phyloP scores from a whole-genome alignment of 306 rosid genomes.

The Cucumis hystrix region DNA sequence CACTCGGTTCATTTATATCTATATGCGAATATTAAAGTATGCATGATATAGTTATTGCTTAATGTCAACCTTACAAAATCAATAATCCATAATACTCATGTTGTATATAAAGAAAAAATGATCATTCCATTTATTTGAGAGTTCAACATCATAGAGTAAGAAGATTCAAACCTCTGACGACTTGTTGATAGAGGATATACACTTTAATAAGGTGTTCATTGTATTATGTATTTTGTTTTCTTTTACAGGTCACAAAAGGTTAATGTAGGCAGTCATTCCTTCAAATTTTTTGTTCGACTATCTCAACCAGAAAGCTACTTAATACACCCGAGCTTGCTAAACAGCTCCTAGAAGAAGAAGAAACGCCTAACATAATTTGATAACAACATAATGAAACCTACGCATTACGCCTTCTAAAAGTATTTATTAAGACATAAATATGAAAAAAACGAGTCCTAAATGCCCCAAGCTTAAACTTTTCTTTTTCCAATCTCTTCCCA shows the following conservation, averaged over 20 bases:
- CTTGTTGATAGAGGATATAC: too few species aligned
- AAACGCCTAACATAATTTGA: background rate
- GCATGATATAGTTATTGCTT: constrained; percentile 1
- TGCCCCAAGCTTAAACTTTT: background rate
- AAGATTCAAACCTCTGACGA: background rate
- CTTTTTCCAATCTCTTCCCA: background rate
- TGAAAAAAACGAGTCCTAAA: background rate
- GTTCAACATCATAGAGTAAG: background rate
- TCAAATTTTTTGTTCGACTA: background rate
- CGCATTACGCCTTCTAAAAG: background rate
- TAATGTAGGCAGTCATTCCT: background rate
- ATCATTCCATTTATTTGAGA: background rate
- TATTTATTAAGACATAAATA: background rate
- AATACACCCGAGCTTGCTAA: background rate
- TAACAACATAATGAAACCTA: background rate
- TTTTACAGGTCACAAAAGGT: background rate
- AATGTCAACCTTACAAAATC: constrained; percentile 3
- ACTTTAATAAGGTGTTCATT: too few species aligned
- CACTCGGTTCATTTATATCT: background rate
- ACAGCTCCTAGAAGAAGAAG: background rate
- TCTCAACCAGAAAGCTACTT: background rate
- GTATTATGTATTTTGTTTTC: background rate
- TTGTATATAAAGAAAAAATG: background rate
- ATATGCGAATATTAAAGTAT: background rate
- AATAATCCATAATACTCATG: constrained; percentile 18